These are phyloP conservation scores for Pseudotsuga menziesii DNA, from an alignment of 75 land plant genomes.

Conservation along the genomic window DNA sequence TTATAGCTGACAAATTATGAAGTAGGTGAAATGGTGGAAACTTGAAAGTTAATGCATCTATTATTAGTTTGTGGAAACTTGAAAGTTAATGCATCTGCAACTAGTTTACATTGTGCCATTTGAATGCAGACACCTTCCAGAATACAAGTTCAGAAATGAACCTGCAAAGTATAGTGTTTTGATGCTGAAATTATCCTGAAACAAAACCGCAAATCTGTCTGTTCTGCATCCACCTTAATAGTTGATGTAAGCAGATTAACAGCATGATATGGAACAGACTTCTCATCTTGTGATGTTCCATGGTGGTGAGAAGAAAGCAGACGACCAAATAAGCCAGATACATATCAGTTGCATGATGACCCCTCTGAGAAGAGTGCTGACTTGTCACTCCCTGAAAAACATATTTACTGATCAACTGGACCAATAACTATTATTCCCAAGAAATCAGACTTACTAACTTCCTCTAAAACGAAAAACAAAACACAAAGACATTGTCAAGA, in stretches of 20 bases:
- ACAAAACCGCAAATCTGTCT: constrained; percentile 97
- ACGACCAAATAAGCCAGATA: constrained; percentile 68
- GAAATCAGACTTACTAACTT: too few relatives aligned
- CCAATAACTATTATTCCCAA: background rate
- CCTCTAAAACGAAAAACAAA: background rate
- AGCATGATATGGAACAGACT: constrained; percentile 90
- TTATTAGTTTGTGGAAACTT: background rate
- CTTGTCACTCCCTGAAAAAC: background rate
- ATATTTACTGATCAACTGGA: background rate
- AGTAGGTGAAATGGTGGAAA: background rate
- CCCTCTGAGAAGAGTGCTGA: constrained; percentile 24
- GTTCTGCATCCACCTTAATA: constrained; percentile 99
- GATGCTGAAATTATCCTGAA: constrained; percentile 95
- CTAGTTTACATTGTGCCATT: too few relatives aligned
- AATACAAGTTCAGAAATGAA: constrained; percentile 7
- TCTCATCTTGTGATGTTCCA: constrained; percentile 85
- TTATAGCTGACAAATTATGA: background rate
- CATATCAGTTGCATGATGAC: constrained; percentile 52
- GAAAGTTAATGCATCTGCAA: background rate
- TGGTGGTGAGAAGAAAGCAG: constrained; percentile 80
- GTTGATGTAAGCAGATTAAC: constrained; percentile 93
- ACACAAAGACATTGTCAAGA: background rate
- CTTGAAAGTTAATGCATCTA: background rate
- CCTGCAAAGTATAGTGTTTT: constrained; percentile 94
- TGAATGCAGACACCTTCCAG: too few relatives aligned